Base-by-base conservation (phyloP, 768 basidiomycete species). In the Dioszegia crocea region DNA sequence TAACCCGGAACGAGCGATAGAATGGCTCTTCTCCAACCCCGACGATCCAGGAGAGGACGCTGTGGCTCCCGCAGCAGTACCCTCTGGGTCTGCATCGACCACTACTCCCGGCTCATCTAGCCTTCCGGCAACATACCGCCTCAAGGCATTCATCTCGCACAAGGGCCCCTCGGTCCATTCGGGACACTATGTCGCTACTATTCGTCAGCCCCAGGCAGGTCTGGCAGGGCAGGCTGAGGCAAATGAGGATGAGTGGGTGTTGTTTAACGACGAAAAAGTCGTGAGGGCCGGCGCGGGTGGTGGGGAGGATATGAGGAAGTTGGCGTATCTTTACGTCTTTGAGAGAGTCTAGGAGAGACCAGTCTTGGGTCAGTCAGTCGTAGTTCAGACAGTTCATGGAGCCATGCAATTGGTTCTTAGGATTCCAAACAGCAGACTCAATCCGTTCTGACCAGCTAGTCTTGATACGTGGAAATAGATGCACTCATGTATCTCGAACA, bases 181-280 rank as follows among this genome's bases (percentile, higher is more conserved):
- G 0, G 77, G 74, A 31, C 76, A 77, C 55, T 76, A 76, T 52
- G 77, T 77, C 39, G 64, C 70, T 40, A 71, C 74, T 0, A 65
- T 75, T 44, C 59, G 93, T 88, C 0, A 93, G 91, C 71, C 71
- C 67, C 94, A 96, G 68, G 89, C 93, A 12, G 89, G 89, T 24
- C 89, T 93, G 70, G 82, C 90, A 29, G 21, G 51, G 2, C 27
- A 19, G 1, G 79, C 82, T 53, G 52, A 57, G 5, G 73, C 73
- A 23, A 64, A 60, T 1, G 83, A 79, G 31, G 83, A 81, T 21
- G 81, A 81, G 10, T 94, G 94, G 91, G 87, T 93, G 56, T 76
- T 98, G 68, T 96, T 92, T 76, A 96, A 97, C 68, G 94, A 97
- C 72, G 91, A 93, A 79, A 94, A 92, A 79, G 92, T 93, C 3